A percentile compares a stretch with the other conserved stretches of the same genome.
Conservation (phyloP, 164 flowering plant species). For the Protea cynaroides region DNA sequence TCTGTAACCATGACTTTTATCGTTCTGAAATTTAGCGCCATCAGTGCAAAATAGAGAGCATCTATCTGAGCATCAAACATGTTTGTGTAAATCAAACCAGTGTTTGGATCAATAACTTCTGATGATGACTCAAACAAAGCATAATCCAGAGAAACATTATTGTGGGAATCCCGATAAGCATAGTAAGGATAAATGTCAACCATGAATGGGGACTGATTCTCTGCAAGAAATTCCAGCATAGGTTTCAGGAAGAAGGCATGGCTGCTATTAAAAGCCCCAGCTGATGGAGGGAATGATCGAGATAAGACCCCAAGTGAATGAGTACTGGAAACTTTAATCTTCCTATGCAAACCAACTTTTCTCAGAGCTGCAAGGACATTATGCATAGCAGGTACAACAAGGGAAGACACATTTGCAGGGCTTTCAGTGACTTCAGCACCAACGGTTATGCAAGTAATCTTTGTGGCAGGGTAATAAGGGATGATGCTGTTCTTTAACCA, state of each 20-base stretch:
- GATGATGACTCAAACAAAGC: conserved; percentile 72
- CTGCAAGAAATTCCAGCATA: conserved; percentile 79
- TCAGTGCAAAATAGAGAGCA: conserved; percentile 73
- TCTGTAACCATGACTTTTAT: conserved; percentile 83
- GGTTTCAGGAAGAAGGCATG: conserved; percentile 69
- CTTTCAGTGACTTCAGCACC: conserved; percentile 92
- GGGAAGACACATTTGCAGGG: conserved; percentile 45
- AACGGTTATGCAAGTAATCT: conserved; percentile 76
- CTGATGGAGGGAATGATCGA: conserved; percentile 93
- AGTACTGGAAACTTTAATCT: conserved; percentile 79
- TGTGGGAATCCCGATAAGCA: conserved; percentile 67
- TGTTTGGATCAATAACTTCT: conserved; percentile 88
- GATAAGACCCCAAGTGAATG: conserved; percentile 82
- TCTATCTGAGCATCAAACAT: conserved; percentile 97
- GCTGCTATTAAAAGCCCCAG: conserved; percentile 79
- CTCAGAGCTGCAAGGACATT: conserved; percentile 61
- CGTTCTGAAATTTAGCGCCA: conserved; percentile 65
- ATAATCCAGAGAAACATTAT: conserved; percentile 72
- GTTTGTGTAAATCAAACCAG: conserved; percentile 83
- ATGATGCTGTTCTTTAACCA: conserved; percentile 83
- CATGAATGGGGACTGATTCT: conserved; percentile 89
- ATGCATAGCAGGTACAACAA: conserved; percentile 87
- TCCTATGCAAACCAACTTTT: conserved; percentile 66
- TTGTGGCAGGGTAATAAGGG: conserved; percentile 89
- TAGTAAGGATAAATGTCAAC: conserved; percentile 87